A percentile compares a stretch with the other conserved stretches of the same genome.
Conservation (phyloP, 2,329 filamentous ascomycete genomes). For the Trichophyton simii region DNA sequence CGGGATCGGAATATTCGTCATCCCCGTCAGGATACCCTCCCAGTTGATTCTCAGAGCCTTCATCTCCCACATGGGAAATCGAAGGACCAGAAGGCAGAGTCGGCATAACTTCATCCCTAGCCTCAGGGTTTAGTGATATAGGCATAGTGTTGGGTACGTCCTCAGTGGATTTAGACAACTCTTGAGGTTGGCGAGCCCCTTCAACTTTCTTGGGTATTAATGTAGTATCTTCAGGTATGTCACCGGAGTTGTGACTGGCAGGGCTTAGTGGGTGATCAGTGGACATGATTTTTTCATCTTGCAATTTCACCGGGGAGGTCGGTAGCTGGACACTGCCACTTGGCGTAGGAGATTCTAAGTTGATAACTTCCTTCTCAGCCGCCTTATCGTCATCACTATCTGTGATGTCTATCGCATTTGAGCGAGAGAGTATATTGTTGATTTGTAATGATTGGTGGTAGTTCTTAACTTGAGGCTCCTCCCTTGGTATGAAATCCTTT, state of each 20-base stretch:
- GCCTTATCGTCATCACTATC: neutral
- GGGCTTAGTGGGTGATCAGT: neutral
- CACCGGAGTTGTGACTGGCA: too few species aligned
- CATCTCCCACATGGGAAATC: neutral
- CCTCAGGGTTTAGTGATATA: conserved; percentile 37
- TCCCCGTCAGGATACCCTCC: conserved; percentile 8
- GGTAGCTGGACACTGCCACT: neutral
- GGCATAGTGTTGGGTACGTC: conserved; percentile 1
- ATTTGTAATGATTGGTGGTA: conserved; percentile 19
- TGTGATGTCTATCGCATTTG: conserved; percentile 9
- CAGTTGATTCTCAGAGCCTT: neutral
- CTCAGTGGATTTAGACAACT: neutral
- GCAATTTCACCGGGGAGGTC: neutral
- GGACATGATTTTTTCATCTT: neutral
- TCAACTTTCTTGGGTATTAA: too few species aligned
- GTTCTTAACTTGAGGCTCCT: conserved; percentile 14
- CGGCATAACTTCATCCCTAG: conserved; percentile 38
- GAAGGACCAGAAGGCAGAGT: neutral
- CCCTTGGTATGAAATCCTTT: conserved; percentile 23
- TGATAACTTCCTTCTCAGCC: neutral
- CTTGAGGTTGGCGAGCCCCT: neutral
- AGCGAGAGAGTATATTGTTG: conserved; percentile 12
- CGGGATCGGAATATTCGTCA: conserved; percentile 63
- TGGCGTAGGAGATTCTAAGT: neutral
- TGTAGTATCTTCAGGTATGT: neutral